Evolutionary conservation across 202 grass and related monocot genomes (phyloP).

Genomic region (Dendrocalamus latiflorus): DNA sequence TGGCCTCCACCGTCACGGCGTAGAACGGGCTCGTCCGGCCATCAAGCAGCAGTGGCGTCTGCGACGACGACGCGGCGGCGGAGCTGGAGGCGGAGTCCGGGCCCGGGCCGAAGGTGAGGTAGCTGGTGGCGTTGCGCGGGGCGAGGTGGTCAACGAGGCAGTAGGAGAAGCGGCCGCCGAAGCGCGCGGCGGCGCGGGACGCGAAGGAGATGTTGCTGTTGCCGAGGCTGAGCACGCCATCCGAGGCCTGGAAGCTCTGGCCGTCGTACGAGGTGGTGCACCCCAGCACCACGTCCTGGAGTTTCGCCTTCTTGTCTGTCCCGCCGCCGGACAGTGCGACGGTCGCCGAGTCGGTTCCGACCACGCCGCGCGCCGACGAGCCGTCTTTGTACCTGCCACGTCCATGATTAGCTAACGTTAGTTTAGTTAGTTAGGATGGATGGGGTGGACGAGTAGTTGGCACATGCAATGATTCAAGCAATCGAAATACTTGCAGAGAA

Average conservation of each 20-base stretch:
- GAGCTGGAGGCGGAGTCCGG: background rate
- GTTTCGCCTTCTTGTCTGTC: too few species aligned
- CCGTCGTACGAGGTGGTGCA: too few species aligned
- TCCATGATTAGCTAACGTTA: too few species aligned
- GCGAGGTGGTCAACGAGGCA: constrained; percentile 95
- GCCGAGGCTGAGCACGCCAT: constrained; percentile 82
- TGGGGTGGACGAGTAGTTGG: background rate
- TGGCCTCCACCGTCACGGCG: constrained; percentile 39
- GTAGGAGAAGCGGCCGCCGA: constrained; percentile 84
- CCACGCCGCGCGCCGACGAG: too few species aligned
- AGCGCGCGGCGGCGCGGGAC: constrained; percentile 54
- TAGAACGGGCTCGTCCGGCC: constrained; percentile 59
- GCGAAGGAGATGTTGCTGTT: constrained; percentile 84
- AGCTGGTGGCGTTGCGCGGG: constrained; percentile 76
- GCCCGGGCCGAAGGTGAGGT: constrained; percentile 65
- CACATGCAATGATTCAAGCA: constrained; percentile 30
- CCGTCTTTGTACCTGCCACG: too few species aligned
- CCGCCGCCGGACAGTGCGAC: too few species aligned
- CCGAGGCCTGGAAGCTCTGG: constrained; percentile 60
- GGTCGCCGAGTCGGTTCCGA: too few species aligned
- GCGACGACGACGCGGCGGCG: background rate
- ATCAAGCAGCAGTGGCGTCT: constrained; percentile 62
- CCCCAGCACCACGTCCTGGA: too few species aligned
- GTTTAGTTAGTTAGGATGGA: background rate
- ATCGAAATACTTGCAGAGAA: background rate